Base-by-base conservation (phyloP, 2,329 filamentous ascomycete species). In the Madurella mycetomatis region DNA sequence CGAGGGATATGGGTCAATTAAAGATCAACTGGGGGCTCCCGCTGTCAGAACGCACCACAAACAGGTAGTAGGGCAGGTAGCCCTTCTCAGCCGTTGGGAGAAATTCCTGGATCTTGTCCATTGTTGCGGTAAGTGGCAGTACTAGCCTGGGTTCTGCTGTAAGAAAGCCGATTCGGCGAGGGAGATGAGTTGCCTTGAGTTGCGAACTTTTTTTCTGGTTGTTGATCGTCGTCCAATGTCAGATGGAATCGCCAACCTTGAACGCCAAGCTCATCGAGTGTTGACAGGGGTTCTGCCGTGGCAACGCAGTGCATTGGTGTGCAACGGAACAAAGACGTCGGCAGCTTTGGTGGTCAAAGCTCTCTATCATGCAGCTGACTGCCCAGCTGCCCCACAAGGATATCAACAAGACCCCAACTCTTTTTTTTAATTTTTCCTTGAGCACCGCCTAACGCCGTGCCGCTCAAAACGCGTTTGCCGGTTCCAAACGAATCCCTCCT, bases 31-130 rank as follows among this genome's bases (percentile, higher is more conserved):
- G 17, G 25, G 37, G 12, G 13, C 25, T 31, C 16, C 4, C 34
- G 34, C 15, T 2, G 19, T 15, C 19, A 9, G 16, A 18, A 64
- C 78, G 60, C 71, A 83, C 81, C 46, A 80, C 64, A 51, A 82
- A 70, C 69, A 84, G 80, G 65, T 83, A 84, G 62, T 81, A 82
- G 19, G 81, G 81, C 54, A 84, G 64, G 56, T 79, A 72, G 56
- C 81, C 81, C 64, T 82, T 74, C 46, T 75, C 72, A 1, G 69
- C 66, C 3, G 80, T 79, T 25, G 80, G 74, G 15, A 75, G 65
- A 45, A 75, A 70, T 18, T 69, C 65, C 54, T 71, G 67, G 51
- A 82, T 41, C 2, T 68, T 57, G 37, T 79, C 76, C 77, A 83
- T 80, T 34, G 25, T 45, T 60, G 32, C 45, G 39, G 39, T 34